Evolutionary conservation across 768 basidiomycete species (phyloP), one percentile per base, ranked within the genome.

Genomic region (Tylopilus sp.): DNA sequence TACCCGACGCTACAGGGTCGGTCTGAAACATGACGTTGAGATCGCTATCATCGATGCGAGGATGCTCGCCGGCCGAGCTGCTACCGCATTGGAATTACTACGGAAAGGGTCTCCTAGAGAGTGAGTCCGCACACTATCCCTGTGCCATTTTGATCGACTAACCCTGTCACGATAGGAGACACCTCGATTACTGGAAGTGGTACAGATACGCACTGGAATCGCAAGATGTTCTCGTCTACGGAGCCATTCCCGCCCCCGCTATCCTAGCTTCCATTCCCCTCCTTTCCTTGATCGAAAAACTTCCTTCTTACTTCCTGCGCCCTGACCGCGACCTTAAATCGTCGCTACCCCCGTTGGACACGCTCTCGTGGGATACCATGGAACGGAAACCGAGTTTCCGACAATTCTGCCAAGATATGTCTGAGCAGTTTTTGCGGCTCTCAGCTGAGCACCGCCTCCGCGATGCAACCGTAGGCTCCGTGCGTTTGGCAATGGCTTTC

Each of bases 21-120:
- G 83, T 34, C 71, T 89, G 48, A 90, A 91, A 67, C 86, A 88
- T 55, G 82, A 87, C 51, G 72, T 91, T 26, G 79, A 90, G 66
- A 88, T 91, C 56, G 88, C 89, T 14, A 74, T 91, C 52, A 89
- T 91, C 62, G 87, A 90, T 72, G 81, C 86, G 3, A 72, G 71
- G 43, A 78, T 81, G 47, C 69, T 91, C 28, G 69, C 76, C 14
- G 78, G 76, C 33, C 75, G 78, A 56, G 81, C 84, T 26, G 76
- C 81, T 10, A 89, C 88, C 14, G 85, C 84, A 25, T 72, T 86
- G 38, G 81, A 88, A 61, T 69, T 89, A 38, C 65, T 90, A 48
- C 69, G 79, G 58, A 76, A 79, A 59, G 74, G 76, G 24, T 61
- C 71, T 30, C 72, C 78, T 3, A 74, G 75, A 58, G 78, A 86